These are phyloP conservation scores for Cupressus sempervirens DNA, from an alignment of 75 land plant genomes.

Conservation along the genomic window DNA sequence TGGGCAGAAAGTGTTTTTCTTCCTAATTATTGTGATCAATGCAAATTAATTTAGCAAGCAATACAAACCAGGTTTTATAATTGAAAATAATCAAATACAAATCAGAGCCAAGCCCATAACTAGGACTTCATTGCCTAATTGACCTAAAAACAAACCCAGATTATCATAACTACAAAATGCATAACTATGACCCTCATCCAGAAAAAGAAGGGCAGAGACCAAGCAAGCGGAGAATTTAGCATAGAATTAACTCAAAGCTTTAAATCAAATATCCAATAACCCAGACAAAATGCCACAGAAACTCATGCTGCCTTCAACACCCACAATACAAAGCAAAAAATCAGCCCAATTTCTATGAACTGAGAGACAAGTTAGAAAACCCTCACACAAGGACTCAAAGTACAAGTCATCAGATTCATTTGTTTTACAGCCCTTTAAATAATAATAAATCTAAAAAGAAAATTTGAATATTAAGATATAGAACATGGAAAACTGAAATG, in stretches of 20 bases:
- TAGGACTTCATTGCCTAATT: neutral
- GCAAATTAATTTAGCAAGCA: no score
- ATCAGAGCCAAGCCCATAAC: neutral
- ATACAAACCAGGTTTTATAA: neutral
- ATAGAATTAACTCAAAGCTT: neutral
- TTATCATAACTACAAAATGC: neutral
- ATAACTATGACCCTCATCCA: neutral
- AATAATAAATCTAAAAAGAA: no score
- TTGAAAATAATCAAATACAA: neutral
- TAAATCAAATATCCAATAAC: no score
- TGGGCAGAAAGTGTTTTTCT: neutral
- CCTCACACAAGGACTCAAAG: neutral
- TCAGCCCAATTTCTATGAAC: neutral
- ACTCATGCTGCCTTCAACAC: neutral
- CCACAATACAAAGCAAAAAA: neutral
- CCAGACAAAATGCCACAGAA: neutral
- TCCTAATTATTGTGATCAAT: neutral
- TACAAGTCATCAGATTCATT: neutral
- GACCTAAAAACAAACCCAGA: neutral
- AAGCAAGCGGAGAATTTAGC: neutral
- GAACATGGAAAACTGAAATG: neutral
- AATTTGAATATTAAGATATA: neutral
- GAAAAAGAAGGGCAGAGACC: neutral
- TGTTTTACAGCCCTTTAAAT: neutral
- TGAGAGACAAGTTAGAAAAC: neutral